These are phyloP conservation scores for Ceratocystis albifundus DNA, from an alignment of 2,329 filamentous ascomycete genomes.

Conservation along the genomic window DNA sequence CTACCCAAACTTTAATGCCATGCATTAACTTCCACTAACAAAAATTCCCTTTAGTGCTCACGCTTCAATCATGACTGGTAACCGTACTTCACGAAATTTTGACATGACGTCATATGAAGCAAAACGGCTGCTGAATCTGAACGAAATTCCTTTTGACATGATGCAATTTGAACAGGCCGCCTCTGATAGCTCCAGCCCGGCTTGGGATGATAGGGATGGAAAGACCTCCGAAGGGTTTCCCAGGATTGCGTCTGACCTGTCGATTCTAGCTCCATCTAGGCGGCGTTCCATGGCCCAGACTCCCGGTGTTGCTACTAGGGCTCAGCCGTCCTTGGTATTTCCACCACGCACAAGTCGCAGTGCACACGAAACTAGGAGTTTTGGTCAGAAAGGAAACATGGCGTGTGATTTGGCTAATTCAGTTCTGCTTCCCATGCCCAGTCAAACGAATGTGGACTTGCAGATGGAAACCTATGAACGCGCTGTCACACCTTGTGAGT, in stretches of 20 bases:
- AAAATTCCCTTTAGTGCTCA: constrained; percentile 11
- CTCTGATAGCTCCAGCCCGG: constrained; percentile 32
- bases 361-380: constrained; percentile 3
- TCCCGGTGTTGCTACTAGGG: constrained; percentile 40
- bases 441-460: constrained; percentile 25
- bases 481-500: constrained; percentile 37
- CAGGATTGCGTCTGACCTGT: constrained; percentile 38
- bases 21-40: neutral
- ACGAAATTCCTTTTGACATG: constrained; percentile 28
- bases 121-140: constrained; percentile 34
- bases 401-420: neutral
- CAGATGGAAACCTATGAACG: constrained; percentile 26
- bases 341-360: constrained; percentile 8
- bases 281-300: constrained; percentile 39
- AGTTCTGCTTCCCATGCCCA: neutral
- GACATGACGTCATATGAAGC: constrained; percentile 37
- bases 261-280: constrained; percentile 38
- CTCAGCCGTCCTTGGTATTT: constrained; percentile 23
- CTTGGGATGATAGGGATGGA: constrained; percentile 23
- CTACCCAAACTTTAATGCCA: neutral
- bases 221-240: constrained; percentile 27
- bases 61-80: constrained; percentile 24
- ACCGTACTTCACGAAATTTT: constrained; percentile 35
- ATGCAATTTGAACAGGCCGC: constrained; percentile 30
- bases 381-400: neutral